Evolutionary conservation across 495 filamentous ascomycete genomes (phyloP).

Genomic region (Aspergillus conjunctus): DNA sequence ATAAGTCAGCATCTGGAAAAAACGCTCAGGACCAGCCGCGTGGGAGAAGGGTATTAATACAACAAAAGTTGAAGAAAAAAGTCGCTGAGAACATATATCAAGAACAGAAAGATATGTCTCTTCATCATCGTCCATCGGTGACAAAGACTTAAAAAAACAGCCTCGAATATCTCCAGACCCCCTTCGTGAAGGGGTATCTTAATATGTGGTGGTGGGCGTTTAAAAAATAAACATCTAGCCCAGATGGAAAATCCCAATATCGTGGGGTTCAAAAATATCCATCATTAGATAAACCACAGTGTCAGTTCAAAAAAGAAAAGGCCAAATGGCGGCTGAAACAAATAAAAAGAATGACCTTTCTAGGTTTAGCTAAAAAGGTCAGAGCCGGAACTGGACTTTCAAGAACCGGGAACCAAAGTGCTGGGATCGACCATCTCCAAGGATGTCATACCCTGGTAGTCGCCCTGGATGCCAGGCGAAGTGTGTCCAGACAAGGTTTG

Average conservation of each 20-base stretch:
- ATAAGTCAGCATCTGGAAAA: slow-evolving; percentile 44
- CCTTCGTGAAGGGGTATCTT: slow-evolving; percentile 4
- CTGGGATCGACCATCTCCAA: slow-evolving; percentile 62
- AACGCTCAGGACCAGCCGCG: slow-evolving; percentile 33
- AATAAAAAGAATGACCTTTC: slow-evolving; percentile 3
- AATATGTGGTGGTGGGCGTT: slow-evolving; percentile 1
- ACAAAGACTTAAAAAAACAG: slow-evolving; percentile 14
- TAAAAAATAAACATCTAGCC: not conserved
- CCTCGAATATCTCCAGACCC: slow-evolving; percentile 10
- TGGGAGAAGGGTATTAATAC: slow-evolving; percentile 46
- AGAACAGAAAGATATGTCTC: slow-evolving; percentile 25
- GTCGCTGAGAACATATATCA: slow-evolving; percentile 33
- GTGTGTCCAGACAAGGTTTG: slow-evolving; percentile 46
- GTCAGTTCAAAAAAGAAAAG: not conserved
- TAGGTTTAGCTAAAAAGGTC: not conserved
- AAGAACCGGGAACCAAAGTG: slow-evolving; percentile 37
- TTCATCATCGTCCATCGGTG: slow-evolving; percentile 18
- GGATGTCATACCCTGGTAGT: slow-evolving; percentile 66
- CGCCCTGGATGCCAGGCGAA: slow-evolving; percentile 55
- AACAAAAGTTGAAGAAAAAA: slow-evolving; percentile 41
- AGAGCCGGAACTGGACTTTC: slow-evolving; percentile 13
- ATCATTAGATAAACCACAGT: slow-evolving; percentile 11
- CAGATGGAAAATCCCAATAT: not conserved
- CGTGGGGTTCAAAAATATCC: not conserved
- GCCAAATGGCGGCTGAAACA: not conserved